Percentiles rank a stretch among this genome's conserved stretches.
These are phyloP conservation scores for Gonium pectorale DNA, from an alignment of 139 green algal genomes.

Conservation along the genomic window DNA sequence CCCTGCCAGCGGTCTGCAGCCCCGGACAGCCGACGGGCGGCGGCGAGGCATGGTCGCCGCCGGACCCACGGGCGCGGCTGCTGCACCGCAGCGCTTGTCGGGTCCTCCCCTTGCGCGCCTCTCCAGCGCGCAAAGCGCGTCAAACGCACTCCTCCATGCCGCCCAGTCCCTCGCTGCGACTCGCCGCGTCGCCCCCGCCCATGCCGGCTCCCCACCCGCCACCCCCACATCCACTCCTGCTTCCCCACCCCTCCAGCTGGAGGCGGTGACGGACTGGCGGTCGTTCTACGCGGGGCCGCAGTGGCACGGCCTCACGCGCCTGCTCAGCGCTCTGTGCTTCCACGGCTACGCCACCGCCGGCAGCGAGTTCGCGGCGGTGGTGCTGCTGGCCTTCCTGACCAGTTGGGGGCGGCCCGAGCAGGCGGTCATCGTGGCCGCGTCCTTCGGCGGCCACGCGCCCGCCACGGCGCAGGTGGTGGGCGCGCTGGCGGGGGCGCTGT, in stretches of 20 bases:
- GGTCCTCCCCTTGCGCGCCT: no score
- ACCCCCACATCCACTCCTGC: no score
- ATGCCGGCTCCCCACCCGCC: background rate
- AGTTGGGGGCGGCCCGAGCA: constrained; percentile 62
- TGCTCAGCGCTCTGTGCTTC: constrained; percentile 18
- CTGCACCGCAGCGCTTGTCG: no score
- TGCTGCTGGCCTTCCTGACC: constrained; percentile 51
- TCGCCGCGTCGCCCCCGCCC: background rate
- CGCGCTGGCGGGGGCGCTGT: constrained; percentile 33
- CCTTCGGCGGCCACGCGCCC: constrained; percentile 54
- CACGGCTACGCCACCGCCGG: constrained; percentile 35
- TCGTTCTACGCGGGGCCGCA: constrained; percentile 19
- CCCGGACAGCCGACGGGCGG: no score
- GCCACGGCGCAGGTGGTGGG: constrained; percentile 47
- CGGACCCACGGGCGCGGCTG: no score
- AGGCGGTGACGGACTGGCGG: constrained; percentile 5
- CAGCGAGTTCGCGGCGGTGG: constrained; percentile 54
- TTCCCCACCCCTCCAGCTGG: background rate
- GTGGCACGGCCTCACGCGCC: constrained; percentile 3
- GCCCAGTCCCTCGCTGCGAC: no score
- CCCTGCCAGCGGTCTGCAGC: no score
- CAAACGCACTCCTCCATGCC: no score
- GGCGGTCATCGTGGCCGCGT: constrained; percentile 54
- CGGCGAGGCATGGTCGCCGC: no score
- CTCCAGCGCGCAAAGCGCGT: no score